Percentiles rank a stretch among this genome's conserved stretches.
Conservation (phyloP, 2,329 filamentous ascomycete genomes). For the Paradendryphiella salina region DNA sequence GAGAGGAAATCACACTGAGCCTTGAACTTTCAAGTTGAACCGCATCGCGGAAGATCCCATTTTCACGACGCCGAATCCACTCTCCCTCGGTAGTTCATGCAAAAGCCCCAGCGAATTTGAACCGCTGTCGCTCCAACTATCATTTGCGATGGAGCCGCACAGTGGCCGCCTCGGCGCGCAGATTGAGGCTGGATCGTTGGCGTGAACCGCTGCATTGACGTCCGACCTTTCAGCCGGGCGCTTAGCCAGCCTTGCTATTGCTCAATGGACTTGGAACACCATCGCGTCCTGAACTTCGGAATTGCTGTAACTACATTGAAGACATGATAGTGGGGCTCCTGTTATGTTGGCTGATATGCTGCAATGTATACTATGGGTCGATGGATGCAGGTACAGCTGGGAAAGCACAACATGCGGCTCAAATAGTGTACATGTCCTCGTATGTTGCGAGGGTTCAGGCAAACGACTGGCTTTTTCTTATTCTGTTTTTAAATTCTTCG, state of each 20-base stretch:
- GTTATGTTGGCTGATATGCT: not conserved
- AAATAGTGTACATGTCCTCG: not conserved
- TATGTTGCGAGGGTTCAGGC: too few relatives aligned
- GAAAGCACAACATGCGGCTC: not conserved
- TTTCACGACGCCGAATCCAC: too few relatives aligned
- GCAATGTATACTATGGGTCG: not conserved
- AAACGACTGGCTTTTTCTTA: too few relatives aligned
- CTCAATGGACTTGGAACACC: not conserved
- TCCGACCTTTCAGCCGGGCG: slow-evolving; percentile 8
- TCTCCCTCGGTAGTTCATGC: not conserved
- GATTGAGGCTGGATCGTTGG: slow-evolving; percentile 1
- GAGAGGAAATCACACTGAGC: too few relatives aligned
- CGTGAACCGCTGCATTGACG: slow-evolving; percentile 10
- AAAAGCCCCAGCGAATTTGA: not conserved
- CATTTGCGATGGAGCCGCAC: not conserved
- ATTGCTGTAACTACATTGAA: not conserved
- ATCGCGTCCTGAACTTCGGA: not conserved
- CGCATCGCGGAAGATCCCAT: too few relatives aligned
- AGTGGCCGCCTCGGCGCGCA: not conserved
- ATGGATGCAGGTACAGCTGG: not conserved
- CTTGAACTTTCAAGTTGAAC: too few relatives aligned
- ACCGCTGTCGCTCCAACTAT: not conserved
- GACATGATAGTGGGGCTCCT: not conserved
- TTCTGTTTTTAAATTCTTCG: too few relatives aligned
- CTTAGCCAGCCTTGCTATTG: slow-evolving; percentile 12